Evolutionary conservation across 1,284 basidiomycete genomes (phyloP).

Genomic region (Tilletia caries): DNA sequence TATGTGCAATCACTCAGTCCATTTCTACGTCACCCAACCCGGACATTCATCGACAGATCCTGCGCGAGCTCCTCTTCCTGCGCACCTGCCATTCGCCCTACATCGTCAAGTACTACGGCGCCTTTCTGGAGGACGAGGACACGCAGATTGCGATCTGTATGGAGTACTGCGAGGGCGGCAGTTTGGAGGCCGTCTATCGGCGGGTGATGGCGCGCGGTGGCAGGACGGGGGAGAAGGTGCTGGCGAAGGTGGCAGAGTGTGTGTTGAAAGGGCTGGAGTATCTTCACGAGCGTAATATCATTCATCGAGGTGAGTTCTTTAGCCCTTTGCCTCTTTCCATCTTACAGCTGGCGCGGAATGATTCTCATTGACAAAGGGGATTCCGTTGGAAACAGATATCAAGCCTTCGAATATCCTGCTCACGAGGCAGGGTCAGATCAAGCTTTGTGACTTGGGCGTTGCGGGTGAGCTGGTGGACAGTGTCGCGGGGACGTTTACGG

Average conservation of each 20-base stretch:
- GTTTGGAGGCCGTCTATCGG: slow-evolving; percentile 78
- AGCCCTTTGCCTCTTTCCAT: not conserved
- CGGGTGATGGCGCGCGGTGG: slow-evolving; percentile 73
- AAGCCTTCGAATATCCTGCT: slow-evolving; percentile 94
- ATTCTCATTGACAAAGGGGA: not conserved
- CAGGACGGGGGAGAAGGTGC: slow-evolving; percentile 83
- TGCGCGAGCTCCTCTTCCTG: slow-evolving; percentile 87
- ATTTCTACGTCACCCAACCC: slow-evolving; percentile 93
- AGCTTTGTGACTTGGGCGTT: slow-evolving; percentile 93
- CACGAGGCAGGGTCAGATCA: slow-evolving; percentile 79
- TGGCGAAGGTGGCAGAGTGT: slow-evolving; percentile 85
- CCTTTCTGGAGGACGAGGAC: slow-evolving; percentile 86
- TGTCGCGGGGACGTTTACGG: slow-evolving; percentile 88
- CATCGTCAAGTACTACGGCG: slow-evolving; percentile 89
- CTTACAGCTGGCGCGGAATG: not conserved
- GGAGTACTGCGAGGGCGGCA: slow-evolving; percentile 83
- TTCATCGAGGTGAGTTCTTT: slow-evolving; percentile 66
- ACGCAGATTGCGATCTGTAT: slow-evolving; percentile 93
- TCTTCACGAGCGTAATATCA: slow-evolving; percentile 82
- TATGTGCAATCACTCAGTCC: slow-evolving; percentile 62
- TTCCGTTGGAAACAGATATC: slow-evolving; percentile 79
- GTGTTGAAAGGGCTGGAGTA: slow-evolving; percentile 89
- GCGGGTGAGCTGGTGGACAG: slow-evolving; percentile 90
- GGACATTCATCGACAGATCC: slow-evolving; percentile 74
- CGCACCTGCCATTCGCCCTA: slow-evolving; percentile 78